A percentile compares a stretch with the other conserved stretches of the same genome.
Conservation (phyloP, 2,329 filamentous ascomycete genomes). For the Camillea tinctor region DNA sequence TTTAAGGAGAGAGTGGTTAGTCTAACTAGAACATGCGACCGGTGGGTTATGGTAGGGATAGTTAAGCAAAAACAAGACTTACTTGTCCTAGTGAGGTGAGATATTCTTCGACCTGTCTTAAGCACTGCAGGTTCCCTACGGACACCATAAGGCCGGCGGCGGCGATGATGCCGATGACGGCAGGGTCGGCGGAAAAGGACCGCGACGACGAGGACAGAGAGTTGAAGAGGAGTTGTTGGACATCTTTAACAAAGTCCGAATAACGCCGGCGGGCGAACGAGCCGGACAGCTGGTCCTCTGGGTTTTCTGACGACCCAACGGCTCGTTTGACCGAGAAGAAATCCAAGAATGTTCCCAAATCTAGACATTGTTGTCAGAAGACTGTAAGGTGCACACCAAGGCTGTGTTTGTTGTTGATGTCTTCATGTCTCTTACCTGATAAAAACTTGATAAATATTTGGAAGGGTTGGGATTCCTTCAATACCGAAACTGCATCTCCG, state of each 20-base stretch:
- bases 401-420: not conserved
- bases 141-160: constrained; percentile 2
- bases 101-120: constrained; percentile 4
- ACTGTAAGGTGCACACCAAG: not conserved
- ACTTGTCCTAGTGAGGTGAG: constrained; percentile 3
- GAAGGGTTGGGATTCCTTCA: not conserved
- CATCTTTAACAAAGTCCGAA: not conserved
- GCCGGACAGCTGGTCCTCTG: not conserved
- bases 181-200: not conserved
- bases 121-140: not conserved
- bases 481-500: not conserved
- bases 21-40: not conserved
- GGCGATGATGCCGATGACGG: constrained; percentile 3
- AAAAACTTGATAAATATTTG: not conserved
- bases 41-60: not conserved
- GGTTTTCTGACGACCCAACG: not conserved
- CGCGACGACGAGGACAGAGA: not conserved
- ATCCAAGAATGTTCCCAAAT: not conserved
- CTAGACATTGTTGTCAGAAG: not conserved
- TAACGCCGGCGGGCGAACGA: not conserved
- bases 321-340: not conserved
- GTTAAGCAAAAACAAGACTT: not conserved
- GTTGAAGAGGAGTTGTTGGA: not conserved
- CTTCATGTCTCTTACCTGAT: not conserved
- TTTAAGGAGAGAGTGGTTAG: not conserved